phyloP scores from a whole-genome alignment of 352 stramenopile genomes.

The Globisporangium nunn region DNA sequence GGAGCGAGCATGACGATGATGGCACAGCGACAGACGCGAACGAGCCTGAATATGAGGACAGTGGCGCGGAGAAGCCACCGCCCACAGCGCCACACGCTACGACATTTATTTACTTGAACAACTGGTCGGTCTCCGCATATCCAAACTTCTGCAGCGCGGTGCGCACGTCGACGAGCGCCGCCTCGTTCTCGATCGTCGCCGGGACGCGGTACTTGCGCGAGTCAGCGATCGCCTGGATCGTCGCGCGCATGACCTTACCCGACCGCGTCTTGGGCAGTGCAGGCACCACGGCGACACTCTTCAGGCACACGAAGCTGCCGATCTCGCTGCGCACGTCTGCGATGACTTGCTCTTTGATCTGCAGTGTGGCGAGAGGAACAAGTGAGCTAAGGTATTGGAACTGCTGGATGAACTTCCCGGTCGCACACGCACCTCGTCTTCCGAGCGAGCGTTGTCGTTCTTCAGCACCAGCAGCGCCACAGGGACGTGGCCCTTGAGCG shows the following conservation, averaged over 20 bases:
- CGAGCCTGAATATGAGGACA: background rate
- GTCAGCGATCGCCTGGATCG: constrained; percentile 34
- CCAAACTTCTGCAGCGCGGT: constrained; percentile 23
- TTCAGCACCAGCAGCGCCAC: constrained; percentile 28
- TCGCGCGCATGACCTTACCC: constrained; percentile 28
- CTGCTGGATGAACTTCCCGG: too few species aligned
- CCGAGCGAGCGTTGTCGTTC: constrained; percentile 14
- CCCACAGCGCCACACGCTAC: background rate
- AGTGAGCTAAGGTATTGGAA: background rate
- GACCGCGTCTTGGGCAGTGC: constrained; percentile 26
- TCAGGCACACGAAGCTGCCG: constrained; percentile 27
- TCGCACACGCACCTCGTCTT: constrained; percentile 14
- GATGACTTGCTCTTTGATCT: constrained; percentile 21
- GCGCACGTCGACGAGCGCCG: constrained; percentile 20
- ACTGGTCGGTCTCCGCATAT: constrained; percentile 19
- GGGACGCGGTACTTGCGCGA: constrained; percentile 26
- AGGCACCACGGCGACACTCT: constrained; percentile 18
- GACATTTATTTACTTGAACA: constrained; percentile 15
- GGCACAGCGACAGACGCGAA: background rate
- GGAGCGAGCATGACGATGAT: too few species aligned
- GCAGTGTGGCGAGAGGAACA: background rate
- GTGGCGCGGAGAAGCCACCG: background rate
- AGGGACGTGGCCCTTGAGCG: constrained; percentile 24
- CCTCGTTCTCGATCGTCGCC: constrained; percentile 38
- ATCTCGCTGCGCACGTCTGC: constrained; percentile 18